Evolutionary conservation across 352 stramenopile species (phyloP), one percentile per base, ranked within the genome.

Genomic region (Pythium apleroticum): DNA sequence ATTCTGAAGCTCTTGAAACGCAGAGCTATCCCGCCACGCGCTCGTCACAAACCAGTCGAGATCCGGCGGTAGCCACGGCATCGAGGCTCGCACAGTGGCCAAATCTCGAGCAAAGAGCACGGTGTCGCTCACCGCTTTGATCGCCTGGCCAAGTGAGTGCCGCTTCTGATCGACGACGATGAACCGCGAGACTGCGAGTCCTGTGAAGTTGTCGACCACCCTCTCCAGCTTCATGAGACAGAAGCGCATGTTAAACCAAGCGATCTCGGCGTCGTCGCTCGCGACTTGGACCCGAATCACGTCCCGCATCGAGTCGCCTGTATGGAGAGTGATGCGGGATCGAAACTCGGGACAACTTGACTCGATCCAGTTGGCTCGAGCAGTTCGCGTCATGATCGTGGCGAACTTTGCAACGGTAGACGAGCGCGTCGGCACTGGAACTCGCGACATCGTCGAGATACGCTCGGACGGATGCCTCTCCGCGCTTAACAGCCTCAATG

Each of bases 41-140:
- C 61, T 54, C 10, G 55, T n/a, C 3, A 60, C 30, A 27, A 35
- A 70, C 64, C 64, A 70, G 39, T 48, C 31, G 30, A 70, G 43
- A 22, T 62, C 52, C 33, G 28, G 64, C 3, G 57, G 49, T 9
- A 70, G 2, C 64, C 56, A 70, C 30, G 63, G 63, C 31, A 60
- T 52, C 9, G 25, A 11, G 5, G 19, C 27, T 12, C 39, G 52
- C 20, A 70, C 27, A 5, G 20, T 30, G 10, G n/a, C 17, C 20
- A 52, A 27, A 17, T 65, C 57, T n/a, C 50, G 60, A 37, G 50
- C 56, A 50, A 65, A 61, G 37, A 30, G 48, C n/a, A 45, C 37
- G 31, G 55, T 50, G 24, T 69, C 55, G 9, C 9, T 20, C 7
- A 63, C 7, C 1, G 41, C 43, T 6, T 37, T 22, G 25, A 8